These are phyloP conservation scores for Gentiana dahurica DNA, from an alignment of 257 asterid genomes.

Conservation along the genomic window DNA sequence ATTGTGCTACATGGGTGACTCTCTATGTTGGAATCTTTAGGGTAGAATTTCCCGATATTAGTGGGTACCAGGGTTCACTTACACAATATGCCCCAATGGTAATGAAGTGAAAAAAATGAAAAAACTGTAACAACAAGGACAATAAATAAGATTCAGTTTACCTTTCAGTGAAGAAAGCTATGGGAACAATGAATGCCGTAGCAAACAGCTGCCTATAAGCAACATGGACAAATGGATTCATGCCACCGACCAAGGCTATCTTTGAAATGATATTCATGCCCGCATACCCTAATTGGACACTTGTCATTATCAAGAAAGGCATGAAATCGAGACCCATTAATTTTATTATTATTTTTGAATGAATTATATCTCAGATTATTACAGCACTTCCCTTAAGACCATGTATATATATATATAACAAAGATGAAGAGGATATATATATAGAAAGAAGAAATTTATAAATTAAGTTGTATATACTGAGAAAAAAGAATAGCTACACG, in stretches of 20 bases:
- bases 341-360: neutral
- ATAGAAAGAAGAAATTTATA: too few species aligned
- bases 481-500: too few species aligned
- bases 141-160: slow-evolving; percentile 4
- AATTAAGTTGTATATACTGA: too few species aligned
- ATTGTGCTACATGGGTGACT: too few species aligned
- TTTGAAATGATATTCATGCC: slow-evolving; percentile 81
- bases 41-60: too few species aligned
- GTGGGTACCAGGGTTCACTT: too few species aligned
- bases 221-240: slow-evolving; percentile 85
- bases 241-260: slow-evolving; percentile 86
- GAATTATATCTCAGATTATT: slow-evolving; percentile 7
- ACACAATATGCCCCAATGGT: too few species aligned
- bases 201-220: slow-evolving; percentile 87
- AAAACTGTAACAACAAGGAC: too few species aligned
- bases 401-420: too few species aligned
- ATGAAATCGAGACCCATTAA: slow-evolving; percentile 31
- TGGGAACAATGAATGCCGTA: slow-evolving; percentile 42
- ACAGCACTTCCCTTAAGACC: slow-evolving; percentile 17
- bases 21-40: too few species aligned
- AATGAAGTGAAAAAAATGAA: too few species aligned
- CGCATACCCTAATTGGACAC: slow-evolving; percentile 73
- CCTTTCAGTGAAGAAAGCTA: slow-evolving; percentile 84
- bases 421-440: too few species aligned
- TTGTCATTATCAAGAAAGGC: slow-evolving; percentile 53